A percentile compares a stretch with the other conserved stretches of the same genome.
These are phyloP conservation scores for Volvox carteri DNA, from an alignment of 163 green algal species.

Conservation along the genomic window DNA sequence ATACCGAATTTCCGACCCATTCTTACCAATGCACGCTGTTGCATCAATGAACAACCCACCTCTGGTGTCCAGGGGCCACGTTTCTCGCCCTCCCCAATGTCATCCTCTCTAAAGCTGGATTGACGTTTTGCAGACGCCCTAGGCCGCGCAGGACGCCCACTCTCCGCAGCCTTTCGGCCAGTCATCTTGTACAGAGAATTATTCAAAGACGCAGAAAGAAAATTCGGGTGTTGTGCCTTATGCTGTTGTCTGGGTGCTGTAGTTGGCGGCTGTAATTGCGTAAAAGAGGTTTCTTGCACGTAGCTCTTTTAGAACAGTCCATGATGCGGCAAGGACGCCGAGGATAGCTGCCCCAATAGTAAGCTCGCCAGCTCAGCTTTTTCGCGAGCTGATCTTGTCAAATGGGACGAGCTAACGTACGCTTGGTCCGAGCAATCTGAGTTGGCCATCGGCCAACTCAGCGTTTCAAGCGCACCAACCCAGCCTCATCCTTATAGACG, in stretches of 20 bases:
- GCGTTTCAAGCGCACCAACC: no score
- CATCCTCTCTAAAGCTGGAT: slow-evolving; percentile 38
- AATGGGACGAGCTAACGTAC: slow-evolving; percentile 4
- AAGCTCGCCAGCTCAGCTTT: not conserved
- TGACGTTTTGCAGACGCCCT: slow-evolving; percentile 26
- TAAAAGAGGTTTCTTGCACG: not conserved
- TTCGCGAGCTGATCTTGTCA: not conserved
- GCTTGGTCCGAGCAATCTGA: not conserved
- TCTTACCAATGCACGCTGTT: no score
- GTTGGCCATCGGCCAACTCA: no score
- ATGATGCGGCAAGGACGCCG: not conserved
- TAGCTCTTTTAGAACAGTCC: not conserved
- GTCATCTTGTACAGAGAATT: slow-evolving; percentile 6
- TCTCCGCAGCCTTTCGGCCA: slow-evolving; percentile 15
- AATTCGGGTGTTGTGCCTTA: not conserved
- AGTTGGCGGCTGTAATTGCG: not conserved
- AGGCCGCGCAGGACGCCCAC: slow-evolving; percentile 4
- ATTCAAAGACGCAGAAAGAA: not conserved
- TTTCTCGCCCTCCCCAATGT: slow-evolving; percentile 43
- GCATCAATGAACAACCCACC: slow-evolving; percentile 2
- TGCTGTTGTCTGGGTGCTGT: not conserved
- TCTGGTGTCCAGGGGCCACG: slow-evolving; percentile 53
- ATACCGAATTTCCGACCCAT: no score
- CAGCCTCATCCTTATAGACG: no score
- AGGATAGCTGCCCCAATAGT: no score